These are phyloP conservation scores for Colletotrichum tropicicola DNA, from an alignment of 2,329 filamentous ascomycete genomes.

Conservation along the genomic window DNA sequence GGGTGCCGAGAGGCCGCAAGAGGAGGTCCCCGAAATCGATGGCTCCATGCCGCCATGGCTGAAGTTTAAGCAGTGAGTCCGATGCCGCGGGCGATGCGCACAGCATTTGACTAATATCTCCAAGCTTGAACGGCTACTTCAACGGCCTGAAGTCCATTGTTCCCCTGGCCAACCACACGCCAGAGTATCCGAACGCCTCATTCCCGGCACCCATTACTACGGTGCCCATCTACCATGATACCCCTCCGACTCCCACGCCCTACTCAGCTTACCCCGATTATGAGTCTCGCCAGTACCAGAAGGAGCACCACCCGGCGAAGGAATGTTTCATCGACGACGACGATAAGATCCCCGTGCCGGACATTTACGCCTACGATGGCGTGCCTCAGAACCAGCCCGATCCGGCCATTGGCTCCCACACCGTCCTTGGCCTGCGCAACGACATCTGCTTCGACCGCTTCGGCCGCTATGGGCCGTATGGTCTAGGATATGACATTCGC, in stretches of 20 bases:
- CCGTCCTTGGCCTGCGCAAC: constrained; percentile 75
- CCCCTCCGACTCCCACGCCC: constrained; percentile 52
- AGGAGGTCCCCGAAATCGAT: constrained; percentile 41
- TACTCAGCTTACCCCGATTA: constrained; percentile 75
- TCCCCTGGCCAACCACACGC: constrained; percentile 66
- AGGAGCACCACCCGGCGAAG: constrained; percentile 60
- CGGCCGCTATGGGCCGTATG: constrained; percentile 85
- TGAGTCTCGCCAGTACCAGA: constrained; percentile 62
- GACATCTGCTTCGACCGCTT: constrained; percentile 91
- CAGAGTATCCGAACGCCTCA: constrained; percentile 74
- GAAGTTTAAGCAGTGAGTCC: constrained; percentile 52
- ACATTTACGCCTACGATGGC: constrained; percentile 74
- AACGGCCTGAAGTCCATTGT: constrained; percentile 79
- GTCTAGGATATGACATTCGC: constrained; percentile 79
- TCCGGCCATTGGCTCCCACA: constrained; percentile 79
- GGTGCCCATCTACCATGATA: constrained; percentile 42
- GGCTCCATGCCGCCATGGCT: constrained; percentile 48
- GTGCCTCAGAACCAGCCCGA: constrained; percentile 81
- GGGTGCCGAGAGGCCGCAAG: constrained; percentile 45
- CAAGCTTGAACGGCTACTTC: constrained; percentile 82
- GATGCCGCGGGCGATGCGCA: not conserved
- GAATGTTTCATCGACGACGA: constrained; percentile 72
- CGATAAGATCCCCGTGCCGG: constrained; percentile 65
- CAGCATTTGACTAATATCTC: constrained; percentile 28
- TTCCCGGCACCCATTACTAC: constrained; percentile 43